Evolutionary conservation across 2,329 filamentous ascomycete genomes (phyloP).

Genomic region (Neofusicoccum laricinum): DNA sequence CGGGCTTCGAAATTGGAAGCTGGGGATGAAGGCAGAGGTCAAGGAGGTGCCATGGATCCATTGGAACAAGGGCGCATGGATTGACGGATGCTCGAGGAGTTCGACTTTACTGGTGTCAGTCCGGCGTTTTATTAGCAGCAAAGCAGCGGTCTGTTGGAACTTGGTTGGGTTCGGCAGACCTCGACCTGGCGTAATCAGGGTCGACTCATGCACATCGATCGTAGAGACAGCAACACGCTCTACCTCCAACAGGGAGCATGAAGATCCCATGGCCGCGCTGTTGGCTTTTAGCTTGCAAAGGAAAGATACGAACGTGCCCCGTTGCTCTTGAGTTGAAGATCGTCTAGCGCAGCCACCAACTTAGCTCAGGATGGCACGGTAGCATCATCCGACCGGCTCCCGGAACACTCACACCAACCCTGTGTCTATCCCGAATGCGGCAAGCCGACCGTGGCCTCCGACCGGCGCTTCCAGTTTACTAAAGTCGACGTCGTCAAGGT

Average conservation of each 20-base stretch:
- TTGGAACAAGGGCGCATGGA: neutral
- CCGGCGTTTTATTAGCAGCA: neutral
- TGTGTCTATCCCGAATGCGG: neutral
- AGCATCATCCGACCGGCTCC: neutral
- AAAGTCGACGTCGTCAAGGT: neutral
- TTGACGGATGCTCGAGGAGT: neutral
- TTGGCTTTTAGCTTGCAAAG: neutral
- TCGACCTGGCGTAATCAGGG: neutral
- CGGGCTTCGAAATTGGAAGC: neutral
- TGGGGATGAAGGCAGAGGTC: neutral
- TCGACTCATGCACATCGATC: neutral
- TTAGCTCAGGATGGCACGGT: neutral
- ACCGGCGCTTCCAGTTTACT: neutral
- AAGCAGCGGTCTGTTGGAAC: neutral
- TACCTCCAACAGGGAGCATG: slow-evolving; percentile 9
- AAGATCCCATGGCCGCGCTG: neutral
- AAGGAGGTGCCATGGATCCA: neutral
- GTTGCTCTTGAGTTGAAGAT: neutral
- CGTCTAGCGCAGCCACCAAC: slow-evolving; percentile 5
- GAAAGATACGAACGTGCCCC: neutral
- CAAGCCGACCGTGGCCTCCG: neutral
- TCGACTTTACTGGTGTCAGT: neutral
- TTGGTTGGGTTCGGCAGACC: neutral
- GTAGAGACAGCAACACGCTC: slow-evolving; percentile 4
- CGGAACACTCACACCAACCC: neutral